Percentiles rank a stretch among this genome's conserved stretches.
These are phyloP conservation scores for Sporopachydermia cereana DNA, from an alignment of 1,139 yeast species.

Conservation along the genomic window DNA sequence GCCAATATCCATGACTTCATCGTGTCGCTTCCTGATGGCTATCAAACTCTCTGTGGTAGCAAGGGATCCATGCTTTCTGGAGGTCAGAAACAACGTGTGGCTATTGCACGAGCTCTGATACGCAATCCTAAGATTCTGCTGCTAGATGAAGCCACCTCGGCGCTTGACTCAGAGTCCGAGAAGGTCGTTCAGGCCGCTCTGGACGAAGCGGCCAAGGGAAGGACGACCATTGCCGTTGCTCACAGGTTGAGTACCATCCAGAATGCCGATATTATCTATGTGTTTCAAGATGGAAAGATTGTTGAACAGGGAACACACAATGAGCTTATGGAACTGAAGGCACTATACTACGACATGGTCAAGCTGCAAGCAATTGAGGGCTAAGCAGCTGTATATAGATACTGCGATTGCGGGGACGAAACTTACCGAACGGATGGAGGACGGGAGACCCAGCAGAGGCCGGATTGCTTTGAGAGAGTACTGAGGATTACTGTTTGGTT, in stretches of 20 bases:
- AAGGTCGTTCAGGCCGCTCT: conserved; percentile 62
- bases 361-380: conserved; percentile 23
- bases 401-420: too few species aligned
- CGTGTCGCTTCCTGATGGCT: conserved; percentile 65
- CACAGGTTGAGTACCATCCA: conserved; percentile 86
- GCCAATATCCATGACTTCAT: conserved; percentile 79
- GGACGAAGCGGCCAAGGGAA: conserved; percentile 42
- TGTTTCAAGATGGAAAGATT: conserved; percentile 56
- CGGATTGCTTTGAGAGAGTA: too few species aligned
- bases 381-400: too few species aligned
- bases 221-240: conserved; percentile 84
- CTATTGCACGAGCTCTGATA: conserved; percentile 60
- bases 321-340: conserved; percentile 24
- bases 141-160: conserved; percentile 73
- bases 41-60: conserved; percentile 60
- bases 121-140: conserved; percentile 41
- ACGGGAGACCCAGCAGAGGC: too few species aligned
- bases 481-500: too few species aligned
- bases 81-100: conserved; percentile 76
- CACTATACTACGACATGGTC: conserved; percentile 31
- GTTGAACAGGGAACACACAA: conserved; percentile 55
- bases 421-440: too few species aligned
- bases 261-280: conserved; percentile 85
- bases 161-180: conserved; percentile 66
- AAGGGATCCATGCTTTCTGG: conserved; percentile 56